phyloP scores from a whole-genome alignment of 2,329 filamentous ascomycete species.

The Botryotinia globosa region DNA sequence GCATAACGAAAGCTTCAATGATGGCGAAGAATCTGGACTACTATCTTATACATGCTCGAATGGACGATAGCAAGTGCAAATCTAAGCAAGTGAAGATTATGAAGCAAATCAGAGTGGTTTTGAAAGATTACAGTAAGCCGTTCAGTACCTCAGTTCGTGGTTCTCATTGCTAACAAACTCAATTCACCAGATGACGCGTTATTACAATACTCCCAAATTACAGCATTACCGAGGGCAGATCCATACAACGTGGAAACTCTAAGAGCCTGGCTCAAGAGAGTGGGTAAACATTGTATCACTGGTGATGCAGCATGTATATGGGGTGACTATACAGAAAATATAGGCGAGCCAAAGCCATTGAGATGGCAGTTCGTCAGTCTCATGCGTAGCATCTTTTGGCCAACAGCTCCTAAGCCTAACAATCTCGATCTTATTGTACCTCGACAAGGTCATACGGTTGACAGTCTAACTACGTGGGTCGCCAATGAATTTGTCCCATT shows the following conservation, averaged over 20 bases:
- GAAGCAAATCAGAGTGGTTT: constrained; percentile 21
- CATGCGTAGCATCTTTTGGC: constrained; percentile 6
- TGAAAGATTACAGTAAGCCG: constrained; percentile 28
- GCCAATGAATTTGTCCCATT: constrained; percentile 24
- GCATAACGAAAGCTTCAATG: neutral
- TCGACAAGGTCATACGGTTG: constrained; percentile 16
- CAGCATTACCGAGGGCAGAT: constrained; percentile 23
- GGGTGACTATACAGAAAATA: neutral
- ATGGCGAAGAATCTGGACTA: neutral
- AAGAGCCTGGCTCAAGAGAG: neutral
- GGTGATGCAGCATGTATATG: constrained; percentile 19
- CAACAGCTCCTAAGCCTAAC: neutral
- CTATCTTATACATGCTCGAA: neutral
- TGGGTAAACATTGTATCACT: neutral
- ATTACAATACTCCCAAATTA: constrained; percentile 23
- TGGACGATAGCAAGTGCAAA: neutral
- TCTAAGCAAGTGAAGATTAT: constrained; percentile 22
- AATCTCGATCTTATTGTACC: constrained; percentile 24
- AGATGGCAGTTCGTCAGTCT: constrained; percentile 13
- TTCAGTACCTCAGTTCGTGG: neutral
- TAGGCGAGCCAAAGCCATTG: constrained; percentile 6
- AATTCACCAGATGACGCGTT: constrained; percentile 23
- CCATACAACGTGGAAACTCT: constrained; percentile 22
- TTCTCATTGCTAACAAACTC: neutral
- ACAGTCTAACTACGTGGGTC: constrained; percentile 27